phyloP scores from a whole-genome alignment of 2,329 filamentous ascomycete genomes.

The Curvularia verruculosa region DNA sequence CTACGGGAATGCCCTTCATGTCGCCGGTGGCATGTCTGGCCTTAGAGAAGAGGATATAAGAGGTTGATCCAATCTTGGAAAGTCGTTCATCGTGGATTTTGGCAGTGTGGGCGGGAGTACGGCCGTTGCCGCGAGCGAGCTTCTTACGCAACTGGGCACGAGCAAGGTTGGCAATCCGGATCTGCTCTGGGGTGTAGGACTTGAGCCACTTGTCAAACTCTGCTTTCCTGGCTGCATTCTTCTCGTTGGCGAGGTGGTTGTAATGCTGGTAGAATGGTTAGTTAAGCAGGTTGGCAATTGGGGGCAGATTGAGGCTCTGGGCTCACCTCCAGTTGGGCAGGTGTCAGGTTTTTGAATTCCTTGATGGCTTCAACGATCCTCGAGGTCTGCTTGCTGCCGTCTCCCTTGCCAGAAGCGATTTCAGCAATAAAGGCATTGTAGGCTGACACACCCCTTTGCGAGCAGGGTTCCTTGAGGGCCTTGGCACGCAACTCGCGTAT shows the following conservation, averaged over 20 bases:
- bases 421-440: conserved; percentile 41
- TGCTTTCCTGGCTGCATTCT: conserved; percentile 52
- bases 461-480: conserved; percentile 46
- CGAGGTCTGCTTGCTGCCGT: neutral
- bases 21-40: conserved; percentile 58
- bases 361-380: conserved; percentile 7
- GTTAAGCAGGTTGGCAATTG: neutral
- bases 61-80: conserved; percentile 51
- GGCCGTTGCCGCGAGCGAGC: conserved; percentile 14
- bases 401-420: neutral
- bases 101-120: conserved; percentile 10
- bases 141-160: conserved; percentile 50
- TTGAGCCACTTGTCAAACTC: conserved; percentile 62
- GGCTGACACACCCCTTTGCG: conserved; percentile 9
- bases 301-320: neutral
- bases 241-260: conserved; percentile 58
- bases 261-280: conserved; percentile 50
- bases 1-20: conserved; percentile 53
- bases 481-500: conserved; percentile 45
- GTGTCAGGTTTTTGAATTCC: conserved; percentile 37
- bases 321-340: conserved; percentile 47
- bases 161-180: conserved; percentile 65
- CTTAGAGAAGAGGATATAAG: conserved; percentile 54
- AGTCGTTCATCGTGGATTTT: conserved; percentile 61
- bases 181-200: conserved; percentile 61